Percentiles rank a stretch among this genome's conserved stretches.
These are phyloP conservation scores for Fraxinus cuspidata DNA, from an alignment of 257 asterid species.

Conservation along the genomic window DNA sequence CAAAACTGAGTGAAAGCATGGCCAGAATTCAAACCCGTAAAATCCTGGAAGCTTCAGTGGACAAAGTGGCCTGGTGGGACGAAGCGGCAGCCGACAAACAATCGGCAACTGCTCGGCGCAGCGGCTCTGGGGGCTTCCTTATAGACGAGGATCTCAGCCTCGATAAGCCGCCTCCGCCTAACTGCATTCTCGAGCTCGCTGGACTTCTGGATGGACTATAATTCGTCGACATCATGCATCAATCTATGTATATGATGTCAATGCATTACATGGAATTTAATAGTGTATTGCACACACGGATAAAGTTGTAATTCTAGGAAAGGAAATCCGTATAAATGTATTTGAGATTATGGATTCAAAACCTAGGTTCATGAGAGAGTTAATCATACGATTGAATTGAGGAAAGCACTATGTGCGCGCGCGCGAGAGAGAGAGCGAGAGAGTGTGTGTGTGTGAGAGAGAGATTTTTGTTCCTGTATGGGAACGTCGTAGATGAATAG, in stretches of 20 bases:
- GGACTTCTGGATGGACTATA: constrained; percentile 80
- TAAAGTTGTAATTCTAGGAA: not conserved
- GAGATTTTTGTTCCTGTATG: not conserved
- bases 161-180: constrained; percentile 60
- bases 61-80: constrained; percentile 49
- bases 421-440: not conserved
- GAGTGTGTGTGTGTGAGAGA: not conserved
- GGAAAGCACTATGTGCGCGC: not conserved
- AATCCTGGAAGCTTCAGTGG: constrained; percentile 81
- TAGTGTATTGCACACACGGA: not conserved
- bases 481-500: not conserved
- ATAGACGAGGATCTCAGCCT: constrained; percentile 87
- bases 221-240: constrained; percentile 57
- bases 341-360: not conserved
- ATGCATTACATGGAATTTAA: not conserved
- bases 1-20: constrained; percentile 25
- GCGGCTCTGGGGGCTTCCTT: constrained; percentile 98
- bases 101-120: constrained; percentile 94
- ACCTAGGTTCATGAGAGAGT: not conserved
- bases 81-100: constrained; percentile 84
- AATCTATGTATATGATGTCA: not conserved
- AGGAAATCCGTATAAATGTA: not conserved
- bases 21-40: constrained; percentile 65
- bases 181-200: constrained; percentile 73
- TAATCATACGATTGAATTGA: not conserved